phyloP scores from a whole-genome alignment of 2,329 filamentous ascomycete species.

The Diaporthe destruens region DNA sequence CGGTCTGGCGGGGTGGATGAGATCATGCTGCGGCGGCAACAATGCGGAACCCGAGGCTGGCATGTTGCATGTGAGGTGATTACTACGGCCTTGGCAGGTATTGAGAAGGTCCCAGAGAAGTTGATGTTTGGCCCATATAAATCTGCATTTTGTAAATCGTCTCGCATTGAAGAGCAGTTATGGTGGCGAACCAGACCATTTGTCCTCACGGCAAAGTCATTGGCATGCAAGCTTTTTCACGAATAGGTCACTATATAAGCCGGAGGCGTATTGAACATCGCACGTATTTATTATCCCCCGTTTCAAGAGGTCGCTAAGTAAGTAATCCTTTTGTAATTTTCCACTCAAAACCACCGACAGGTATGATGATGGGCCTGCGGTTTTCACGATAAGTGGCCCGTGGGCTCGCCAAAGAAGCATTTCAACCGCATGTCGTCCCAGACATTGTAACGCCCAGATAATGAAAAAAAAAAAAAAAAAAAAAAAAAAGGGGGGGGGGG shows the following conservation, averaged over 20 bases:
- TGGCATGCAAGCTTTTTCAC: neutral
- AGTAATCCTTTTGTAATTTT: constrained; percentile 13
- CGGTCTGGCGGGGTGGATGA: no score
- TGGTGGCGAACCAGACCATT: no score
- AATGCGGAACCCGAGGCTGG: neutral
- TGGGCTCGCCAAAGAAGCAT: constrained; percentile 9
- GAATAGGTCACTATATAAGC: neutral
- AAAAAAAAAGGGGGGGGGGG: no score
- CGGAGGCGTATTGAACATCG: neutral
- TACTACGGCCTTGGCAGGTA: neutral
- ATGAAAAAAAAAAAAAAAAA: neutral
- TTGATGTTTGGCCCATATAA: neutral
- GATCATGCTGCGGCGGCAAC: neutral
- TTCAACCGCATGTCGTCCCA: constrained; percentile 19
- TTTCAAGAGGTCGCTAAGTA: constrained; percentile 30
- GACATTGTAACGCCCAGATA: constrained; percentile 30
- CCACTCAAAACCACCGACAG: constrained; percentile 8
- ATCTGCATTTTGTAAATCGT: no score
- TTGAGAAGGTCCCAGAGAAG: neutral
- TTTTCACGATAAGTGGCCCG: neutral
- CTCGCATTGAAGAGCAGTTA: neutral
- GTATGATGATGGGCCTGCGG: neutral
- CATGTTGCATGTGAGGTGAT: neutral
- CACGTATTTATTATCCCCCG: constrained; percentile 23
- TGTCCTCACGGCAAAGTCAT: no score